These are phyloP conservation scores for Sordariomycetes sp. DNA, from an alignment of 2,329 filamentous ascomycete genomes.

Conservation along the genomic window DNA sequence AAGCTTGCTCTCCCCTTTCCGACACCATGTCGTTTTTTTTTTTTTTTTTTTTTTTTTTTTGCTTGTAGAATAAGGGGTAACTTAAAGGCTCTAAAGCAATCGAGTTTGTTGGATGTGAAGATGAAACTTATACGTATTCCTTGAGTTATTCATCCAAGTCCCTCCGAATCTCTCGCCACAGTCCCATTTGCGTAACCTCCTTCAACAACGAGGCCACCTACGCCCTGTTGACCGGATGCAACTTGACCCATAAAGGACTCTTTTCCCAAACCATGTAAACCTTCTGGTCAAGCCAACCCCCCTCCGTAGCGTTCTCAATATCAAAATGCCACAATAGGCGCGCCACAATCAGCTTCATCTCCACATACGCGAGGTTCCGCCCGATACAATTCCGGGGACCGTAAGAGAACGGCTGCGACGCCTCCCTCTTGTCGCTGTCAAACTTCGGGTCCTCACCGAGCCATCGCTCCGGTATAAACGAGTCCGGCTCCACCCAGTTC, in stretches of 20 bases:
- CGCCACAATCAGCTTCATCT: background rate
- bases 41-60: no score
- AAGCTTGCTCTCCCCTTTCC: no score
- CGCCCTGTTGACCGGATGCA: background rate
- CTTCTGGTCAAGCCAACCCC: background rate
- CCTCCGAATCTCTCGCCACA: background rate
- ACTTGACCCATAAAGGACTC: background rate
- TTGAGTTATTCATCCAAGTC: no score
- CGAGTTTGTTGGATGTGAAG: no score
- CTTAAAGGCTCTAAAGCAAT: no score
- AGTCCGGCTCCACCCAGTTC: background rate
- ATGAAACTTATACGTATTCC: no score
- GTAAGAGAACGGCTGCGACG: background rate
- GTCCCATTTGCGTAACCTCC: no score
- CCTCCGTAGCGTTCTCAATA: background rate
- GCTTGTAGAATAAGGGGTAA: no score
- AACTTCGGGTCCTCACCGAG: background rate
- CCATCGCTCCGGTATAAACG: background rate
- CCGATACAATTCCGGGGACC: background rate
- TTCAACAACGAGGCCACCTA: background rate
- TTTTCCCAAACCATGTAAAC: background rate
- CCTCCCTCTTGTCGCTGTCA: background rate
- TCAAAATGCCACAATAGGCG: background rate
- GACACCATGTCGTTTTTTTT: no score
- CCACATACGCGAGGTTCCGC: background rate